Percentiles rank a stretch among this genome's conserved stretches.
phyloP scores from a whole-genome alignment of 164 flowering plant species.

The Vitis rupestris region DNA sequence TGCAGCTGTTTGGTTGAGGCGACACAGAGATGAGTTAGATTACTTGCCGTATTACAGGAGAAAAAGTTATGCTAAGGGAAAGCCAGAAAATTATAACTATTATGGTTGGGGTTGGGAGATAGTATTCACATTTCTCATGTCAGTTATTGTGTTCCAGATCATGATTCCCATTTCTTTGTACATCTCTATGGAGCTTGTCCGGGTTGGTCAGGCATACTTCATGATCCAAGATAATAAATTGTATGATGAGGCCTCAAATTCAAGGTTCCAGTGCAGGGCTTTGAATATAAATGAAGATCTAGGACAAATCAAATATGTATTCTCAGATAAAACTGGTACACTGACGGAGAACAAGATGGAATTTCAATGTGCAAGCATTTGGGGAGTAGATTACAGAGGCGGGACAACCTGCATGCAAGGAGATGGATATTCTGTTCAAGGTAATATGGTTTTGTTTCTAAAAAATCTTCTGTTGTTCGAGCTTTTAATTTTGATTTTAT shows the following conservation, averaged over 20 bases:
- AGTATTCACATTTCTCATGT: slow-evolving; percentile 82
- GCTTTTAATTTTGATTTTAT: background rate
- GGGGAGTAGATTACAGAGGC: slow-evolving; percentile 70
- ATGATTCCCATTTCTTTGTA: slow-evolving; percentile 98
- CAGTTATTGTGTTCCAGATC: slow-evolving; percentile 92
- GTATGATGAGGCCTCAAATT: slow-evolving; percentile 69
- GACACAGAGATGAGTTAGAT: slow-evolving; percentile 63
- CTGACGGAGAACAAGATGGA: slow-evolving; percentile 99
- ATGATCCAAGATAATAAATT: slow-evolving; percentile 70
- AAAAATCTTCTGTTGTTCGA: background rate
- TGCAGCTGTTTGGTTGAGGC: slow-evolving; percentile 78
- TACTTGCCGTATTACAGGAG: slow-evolving; percentile 61
- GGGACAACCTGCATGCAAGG: slow-evolving; percentile 23
- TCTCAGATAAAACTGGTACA: slow-evolving; percentile 98
- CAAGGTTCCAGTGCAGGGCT: slow-evolving; percentile 95
- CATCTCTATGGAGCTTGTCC: slow-evolving; percentile 98
- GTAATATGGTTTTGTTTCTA: slow-evolving; percentile 26
- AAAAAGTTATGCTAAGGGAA: slow-evolving; percentile 43
- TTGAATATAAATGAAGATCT: slow-evolving; percentile 96
- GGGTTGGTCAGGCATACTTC: slow-evolving; percentile 95
- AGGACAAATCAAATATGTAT: slow-evolving; percentile 90
- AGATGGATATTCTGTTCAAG: slow-evolving; percentile 46
- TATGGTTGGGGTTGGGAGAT: slow-evolving; percentile 82
- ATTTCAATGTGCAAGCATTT: slow-evolving; percentile 87
- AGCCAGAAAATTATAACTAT: slow-evolving; percentile 50